Evolutionary conservation across 371 early-diverging fungal species (phyloP).

Genomic region (Mucor velutinosus): DNA sequence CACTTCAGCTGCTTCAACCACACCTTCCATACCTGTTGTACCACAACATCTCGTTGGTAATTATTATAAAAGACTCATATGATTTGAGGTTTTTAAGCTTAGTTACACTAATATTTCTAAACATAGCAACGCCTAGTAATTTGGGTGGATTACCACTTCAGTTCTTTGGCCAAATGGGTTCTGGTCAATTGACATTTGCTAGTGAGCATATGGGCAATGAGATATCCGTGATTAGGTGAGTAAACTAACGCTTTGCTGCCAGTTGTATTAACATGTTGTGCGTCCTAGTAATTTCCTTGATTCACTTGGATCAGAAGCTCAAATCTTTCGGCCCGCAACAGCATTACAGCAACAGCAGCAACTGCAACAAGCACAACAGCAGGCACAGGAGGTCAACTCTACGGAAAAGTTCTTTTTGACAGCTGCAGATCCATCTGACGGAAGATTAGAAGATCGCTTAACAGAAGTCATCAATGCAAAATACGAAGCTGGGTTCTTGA

Average conservation of each 20-base stretch:
- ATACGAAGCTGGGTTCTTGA: constrained; percentile 90
- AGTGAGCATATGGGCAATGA: constrained; percentile 75
- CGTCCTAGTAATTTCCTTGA: constrained; percentile 58
- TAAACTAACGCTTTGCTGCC: not conserved
- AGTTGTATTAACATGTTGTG: not conserved
- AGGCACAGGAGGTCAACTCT: constrained; percentile 28
- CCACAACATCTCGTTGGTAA: constrained; percentile 17
- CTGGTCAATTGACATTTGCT: constrained; percentile 62
- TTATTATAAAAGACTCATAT: constrained; percentile 3
- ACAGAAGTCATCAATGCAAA: constrained; percentile 91
- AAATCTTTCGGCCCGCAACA: constrained; percentile 26
- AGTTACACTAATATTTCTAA: not conserved
- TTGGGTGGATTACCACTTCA: constrained; percentile 25
- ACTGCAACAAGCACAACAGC: constrained; percentile 14
- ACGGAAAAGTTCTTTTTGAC: constrained; percentile 84
- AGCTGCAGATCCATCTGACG: constrained; percentile 88
- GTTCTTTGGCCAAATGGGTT: constrained; percentile 32
- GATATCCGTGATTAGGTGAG: constrained; percentile 57
- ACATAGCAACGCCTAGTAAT: constrained; percentile 24
- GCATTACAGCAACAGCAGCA: constrained; percentile 24
- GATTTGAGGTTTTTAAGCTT: constrained; percentile 7
- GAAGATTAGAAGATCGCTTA: constrained; percentile 79
- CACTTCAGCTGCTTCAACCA: not conserved
- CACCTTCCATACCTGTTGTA: constrained; percentile 1
- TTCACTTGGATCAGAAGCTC: constrained; percentile 44